A percentile compares a stretch with the other conserved stretches of the same genome.
phyloP scores from a whole-genome alignment of 768 basidiomycete species.

The Serendipita indica region DNA sequence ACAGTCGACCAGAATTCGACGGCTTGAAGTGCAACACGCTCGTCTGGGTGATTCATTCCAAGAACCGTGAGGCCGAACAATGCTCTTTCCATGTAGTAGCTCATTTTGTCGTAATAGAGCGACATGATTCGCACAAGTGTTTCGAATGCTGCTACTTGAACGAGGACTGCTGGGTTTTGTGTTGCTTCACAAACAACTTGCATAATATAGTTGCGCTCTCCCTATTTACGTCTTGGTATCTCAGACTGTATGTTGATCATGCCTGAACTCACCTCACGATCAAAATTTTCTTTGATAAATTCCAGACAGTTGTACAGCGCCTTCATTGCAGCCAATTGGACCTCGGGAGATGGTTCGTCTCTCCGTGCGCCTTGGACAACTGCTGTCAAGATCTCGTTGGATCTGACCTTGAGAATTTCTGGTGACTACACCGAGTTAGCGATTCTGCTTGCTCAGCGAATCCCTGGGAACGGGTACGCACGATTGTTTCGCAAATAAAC shows the following conservation, averaged over 20 bases:
- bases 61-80: constrained; percentile 96
- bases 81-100: constrained; percentile 97
- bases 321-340: constrained; percentile 84
- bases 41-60: constrained; percentile 91
- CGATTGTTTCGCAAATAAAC: constrained; percentile 92
- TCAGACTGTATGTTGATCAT: constrained; percentile 9
- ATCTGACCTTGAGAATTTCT: constrained; percentile 71
- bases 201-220: constrained; percentile 99
- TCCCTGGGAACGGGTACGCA: constrained; percentile 41
- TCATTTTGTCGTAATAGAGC: constrained; percentile 98
- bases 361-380: constrained; percentile 97
- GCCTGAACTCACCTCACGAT: constrained; percentile 61
- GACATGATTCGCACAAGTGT: constrained; percentile 94
- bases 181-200: constrained; percentile 99
- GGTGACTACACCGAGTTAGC: constrained; percentile 54
- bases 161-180: constrained; percentile 58
- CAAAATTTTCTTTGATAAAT: constrained; percentile 95
- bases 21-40: constrained; percentile 85
- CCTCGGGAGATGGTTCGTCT: constrained; percentile 81
- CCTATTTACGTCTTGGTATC: constrained; percentile 32
- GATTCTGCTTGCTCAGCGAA: constrained; percentile 12
- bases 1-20: constrained; percentile 99
- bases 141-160: constrained; percentile 94
- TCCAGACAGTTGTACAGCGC: constrained; percentile 91
- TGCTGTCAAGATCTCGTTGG: constrained; percentile 95